A percentile compares a stretch with the other conserved stretches of the same genome.
phyloP scores from a whole-genome alignment of 1,139 yeast genomes.

The Spathaspora sp. region DNA sequence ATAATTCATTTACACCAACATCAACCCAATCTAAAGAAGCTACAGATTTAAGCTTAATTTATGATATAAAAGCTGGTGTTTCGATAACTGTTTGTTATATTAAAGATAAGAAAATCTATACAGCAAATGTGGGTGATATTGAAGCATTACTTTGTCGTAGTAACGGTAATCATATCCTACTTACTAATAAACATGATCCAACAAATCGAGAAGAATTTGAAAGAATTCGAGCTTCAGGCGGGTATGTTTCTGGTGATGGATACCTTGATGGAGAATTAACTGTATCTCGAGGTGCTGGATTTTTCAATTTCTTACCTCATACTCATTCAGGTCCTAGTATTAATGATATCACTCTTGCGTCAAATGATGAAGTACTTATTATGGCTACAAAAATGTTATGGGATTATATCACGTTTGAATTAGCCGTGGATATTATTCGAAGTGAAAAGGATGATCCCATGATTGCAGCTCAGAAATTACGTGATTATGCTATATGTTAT shows the following conservation, averaged over 20 bases:
- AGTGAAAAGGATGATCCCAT: conserved; percentile 82
- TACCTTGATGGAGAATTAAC: conserved; percentile 79
- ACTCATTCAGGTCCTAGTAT: conserved; percentile 88
- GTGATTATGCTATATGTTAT: conserved; percentile 93
- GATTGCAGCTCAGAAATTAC: conserved; percentile 87
- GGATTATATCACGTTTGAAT: conserved; percentile 79
- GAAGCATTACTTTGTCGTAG: conserved; percentile 77
- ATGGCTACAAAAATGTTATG: conserved; percentile 82
- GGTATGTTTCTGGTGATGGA: conserved; percentile 84
- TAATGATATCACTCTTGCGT: conserved; percentile 56
- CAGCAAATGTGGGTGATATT: conserved; percentile 91
- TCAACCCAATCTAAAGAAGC: conserved; percentile 37
- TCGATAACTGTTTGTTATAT: conserved; percentile 81
- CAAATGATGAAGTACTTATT: conserved; percentile 82
- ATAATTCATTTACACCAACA: conserved; percentile 24
- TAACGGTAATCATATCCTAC: conserved; percentile 73
- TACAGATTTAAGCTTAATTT: conserved; percentile 39
- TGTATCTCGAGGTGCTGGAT: conserved; percentile 91
- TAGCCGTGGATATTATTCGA: conserved; percentile 88
- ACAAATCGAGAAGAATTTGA: conserved; percentile 79
- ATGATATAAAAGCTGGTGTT: conserved; percentile 83
- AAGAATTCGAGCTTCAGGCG: conserved; percentile 87
- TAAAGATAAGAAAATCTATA: conserved; percentile 65
- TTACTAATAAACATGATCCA: conserved; percentile 85
- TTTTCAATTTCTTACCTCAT: conserved; percentile 82